Evolutionary conservation across 306 rosid species (phyloP).

Genomic region (Quercus parvula): DNA sequence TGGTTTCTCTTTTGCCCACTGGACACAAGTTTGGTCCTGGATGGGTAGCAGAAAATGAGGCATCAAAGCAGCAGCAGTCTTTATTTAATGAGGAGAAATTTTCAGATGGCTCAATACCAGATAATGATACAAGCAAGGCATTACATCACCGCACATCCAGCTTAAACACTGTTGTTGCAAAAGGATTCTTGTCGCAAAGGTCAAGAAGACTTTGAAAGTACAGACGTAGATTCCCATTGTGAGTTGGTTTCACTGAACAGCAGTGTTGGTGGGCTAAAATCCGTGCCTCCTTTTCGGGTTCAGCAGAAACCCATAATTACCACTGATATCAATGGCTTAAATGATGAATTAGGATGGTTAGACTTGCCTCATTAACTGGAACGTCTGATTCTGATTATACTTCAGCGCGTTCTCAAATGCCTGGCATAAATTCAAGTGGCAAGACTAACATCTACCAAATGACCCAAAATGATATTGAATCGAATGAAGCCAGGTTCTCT

Average conservation of each 20-base stretch:
- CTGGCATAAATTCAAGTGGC: constrained; percentile 23
- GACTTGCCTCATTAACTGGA: constrained; percentile 49
- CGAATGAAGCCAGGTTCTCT: constrained; percentile 31
- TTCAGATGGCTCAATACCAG: constrained; percentile 23
- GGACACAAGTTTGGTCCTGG: constrained; percentile 66
- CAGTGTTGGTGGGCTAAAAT: constrained; percentile 30
- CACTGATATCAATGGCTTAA: constrained; percentile 30
- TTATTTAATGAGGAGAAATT: constrained; percentile 33
- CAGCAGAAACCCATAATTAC: constrained; percentile 37
- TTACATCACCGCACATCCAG: constrained; percentile 33
- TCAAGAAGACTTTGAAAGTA: constrained; percentile 35
- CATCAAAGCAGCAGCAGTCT: constrained; percentile 28
- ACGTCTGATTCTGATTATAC: constrained; percentile 26
- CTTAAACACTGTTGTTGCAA: constrained; percentile 27
- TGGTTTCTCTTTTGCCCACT: constrained; percentile 35
- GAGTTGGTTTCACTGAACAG: constrained; percentile 36
- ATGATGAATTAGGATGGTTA: constrained; percentile 49
- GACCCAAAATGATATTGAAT: constrained; percentile 22
- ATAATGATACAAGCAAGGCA: constrained; percentile 37
- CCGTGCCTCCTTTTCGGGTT: constrained; percentile 18
- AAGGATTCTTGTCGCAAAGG: constrained; percentile 40
- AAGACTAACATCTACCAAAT: constrained; percentile 10
- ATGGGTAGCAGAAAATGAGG: constrained; percentile 52
- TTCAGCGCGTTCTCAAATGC: constrained; percentile 31
- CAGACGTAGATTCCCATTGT: constrained; percentile 38